Evolutionary conservation across 73 alveolate species (phyloP).

Genomic region (Effrenium voratum): DNA sequence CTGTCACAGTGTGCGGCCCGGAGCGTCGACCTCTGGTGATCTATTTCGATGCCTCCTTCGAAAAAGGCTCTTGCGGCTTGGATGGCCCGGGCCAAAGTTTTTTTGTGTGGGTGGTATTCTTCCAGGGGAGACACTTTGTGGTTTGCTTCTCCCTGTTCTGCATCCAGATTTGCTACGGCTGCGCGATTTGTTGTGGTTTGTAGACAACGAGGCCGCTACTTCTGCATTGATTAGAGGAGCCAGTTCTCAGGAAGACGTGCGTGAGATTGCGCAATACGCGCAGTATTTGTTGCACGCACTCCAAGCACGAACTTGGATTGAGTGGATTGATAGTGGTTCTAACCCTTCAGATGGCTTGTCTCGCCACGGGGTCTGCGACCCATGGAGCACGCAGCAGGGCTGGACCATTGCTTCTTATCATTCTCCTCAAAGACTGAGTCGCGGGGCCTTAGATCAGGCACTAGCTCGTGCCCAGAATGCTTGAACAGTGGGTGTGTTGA

Average conservation of each 20-base stretch:
- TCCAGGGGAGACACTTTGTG: not conserved
- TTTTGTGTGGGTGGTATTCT: not conserved
- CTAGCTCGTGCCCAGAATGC: not conserved
- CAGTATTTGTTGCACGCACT: not conserved
- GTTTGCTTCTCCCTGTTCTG: not conserved
- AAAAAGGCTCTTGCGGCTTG: not conserved
- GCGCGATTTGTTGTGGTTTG: not conserved
- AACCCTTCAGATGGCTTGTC: conserved; percentile 18
- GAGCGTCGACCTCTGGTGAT: not conserved
- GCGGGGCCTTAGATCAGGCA: not conserved
- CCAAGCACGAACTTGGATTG: not conserved
- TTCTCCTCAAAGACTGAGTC: not conserved
- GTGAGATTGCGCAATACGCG: not conserved
- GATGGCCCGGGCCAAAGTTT: not conserved
- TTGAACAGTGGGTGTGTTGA: not conserved
- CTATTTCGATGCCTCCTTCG: conserved; percentile 37
- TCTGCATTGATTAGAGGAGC: not conserved
- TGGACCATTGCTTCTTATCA: not conserved
- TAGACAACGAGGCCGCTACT: conserved; percentile 5
- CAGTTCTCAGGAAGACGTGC: not conserved
- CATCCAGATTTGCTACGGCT: not conserved
- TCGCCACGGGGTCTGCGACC: not conserved
- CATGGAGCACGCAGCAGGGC: not conserved
- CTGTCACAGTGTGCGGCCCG: not conserved
- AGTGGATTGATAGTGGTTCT: not conserved